Conservation (phyloP, 768 basidiomycete species). For the Lentinula detonsa region DNA sequence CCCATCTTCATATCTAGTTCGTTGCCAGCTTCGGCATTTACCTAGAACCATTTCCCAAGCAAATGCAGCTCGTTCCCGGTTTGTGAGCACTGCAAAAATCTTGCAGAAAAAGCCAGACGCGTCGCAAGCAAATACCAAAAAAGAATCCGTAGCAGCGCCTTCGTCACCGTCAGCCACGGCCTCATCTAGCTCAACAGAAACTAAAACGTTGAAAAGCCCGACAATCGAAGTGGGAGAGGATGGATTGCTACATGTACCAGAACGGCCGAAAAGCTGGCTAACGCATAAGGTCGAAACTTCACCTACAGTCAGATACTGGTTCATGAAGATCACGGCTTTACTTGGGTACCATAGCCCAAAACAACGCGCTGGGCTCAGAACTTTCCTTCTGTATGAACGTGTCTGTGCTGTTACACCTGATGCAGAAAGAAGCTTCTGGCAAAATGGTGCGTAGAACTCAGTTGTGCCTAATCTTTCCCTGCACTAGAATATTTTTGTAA, state of each 20-base stretch:
- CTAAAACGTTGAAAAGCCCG: not conserved
- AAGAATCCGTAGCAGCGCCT: not conserved
- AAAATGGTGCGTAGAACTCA: constrained; percentile 40
- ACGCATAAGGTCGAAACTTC: constrained; percentile 46
- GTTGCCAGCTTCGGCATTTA: not conserved
- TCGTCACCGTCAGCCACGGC: not conserved
- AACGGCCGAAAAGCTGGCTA: constrained; percentile 43
- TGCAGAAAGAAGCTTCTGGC: constrained; percentile 59
- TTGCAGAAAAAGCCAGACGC: not conserved
- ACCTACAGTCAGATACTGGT: constrained; percentile 36
- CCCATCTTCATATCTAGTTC: not conserved
- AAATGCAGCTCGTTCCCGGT: not conserved
- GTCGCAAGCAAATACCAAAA: not conserved
- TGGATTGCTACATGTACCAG: not conserved
- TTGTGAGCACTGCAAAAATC: not conserved
- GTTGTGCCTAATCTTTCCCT: not conserved
- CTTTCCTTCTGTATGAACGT: constrained; percentile 50
- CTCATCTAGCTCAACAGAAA: not conserved
- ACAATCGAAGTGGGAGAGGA: not conserved
- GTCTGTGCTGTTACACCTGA: constrained; percentile 54
- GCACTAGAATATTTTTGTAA: not conserved
- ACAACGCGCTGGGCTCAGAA: constrained; percentile 56
- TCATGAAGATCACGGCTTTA: constrained; percentile 39
- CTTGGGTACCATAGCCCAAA: constrained; percentile 59
- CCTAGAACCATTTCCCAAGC: not conserved